phyloP scores from a whole-genome alignment of 305 asterid genomes.

The Fraxinus floribunda region DNA sequence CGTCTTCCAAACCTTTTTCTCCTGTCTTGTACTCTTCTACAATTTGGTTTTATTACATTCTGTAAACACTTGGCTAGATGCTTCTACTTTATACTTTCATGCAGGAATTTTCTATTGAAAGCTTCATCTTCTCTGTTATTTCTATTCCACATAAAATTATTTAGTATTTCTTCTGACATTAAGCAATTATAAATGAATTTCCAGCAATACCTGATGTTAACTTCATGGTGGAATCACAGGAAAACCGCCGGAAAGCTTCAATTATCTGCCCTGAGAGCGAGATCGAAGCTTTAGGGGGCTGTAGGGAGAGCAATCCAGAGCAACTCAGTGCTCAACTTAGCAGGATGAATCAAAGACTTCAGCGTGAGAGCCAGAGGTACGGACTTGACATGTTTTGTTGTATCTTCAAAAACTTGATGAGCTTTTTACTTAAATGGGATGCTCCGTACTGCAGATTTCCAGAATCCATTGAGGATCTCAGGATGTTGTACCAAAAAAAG shows the following conservation, averaged over 20 bases:
- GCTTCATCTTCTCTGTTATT: conserved; percentile 5
- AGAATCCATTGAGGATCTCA: conserved; percentile 81
- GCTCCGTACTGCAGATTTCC: conserved; percentile 59
- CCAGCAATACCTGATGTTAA: conserved; percentile 24
- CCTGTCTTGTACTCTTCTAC: background rate
- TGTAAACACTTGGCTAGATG: background rate
- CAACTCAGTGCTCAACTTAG: conserved; percentile 59
- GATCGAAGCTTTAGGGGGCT: conserved; percentile 64
- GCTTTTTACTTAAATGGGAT: conserved; percentile 21
- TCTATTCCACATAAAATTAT: background rate
- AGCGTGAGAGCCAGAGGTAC: conserved; percentile 79
- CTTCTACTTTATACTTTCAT: conserved; percentile 15
- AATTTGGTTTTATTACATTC: background rate
- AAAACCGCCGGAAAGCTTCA: conserved; percentile 64
- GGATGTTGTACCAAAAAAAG: conserved; percentile 59
- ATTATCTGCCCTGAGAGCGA: conserved; percentile 74
- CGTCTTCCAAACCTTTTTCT: conserved; percentile 10
- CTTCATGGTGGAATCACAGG: conserved; percentile 47
- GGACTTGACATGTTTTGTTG: conserved; percentile 1
- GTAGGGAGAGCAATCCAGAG: conserved; percentile 63
- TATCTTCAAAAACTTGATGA: background rate
- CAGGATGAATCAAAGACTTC: conserved; percentile 54
- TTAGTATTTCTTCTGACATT: background rate
- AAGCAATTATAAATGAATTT: conserved; percentile 14
- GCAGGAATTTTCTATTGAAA: background rate